These are phyloP conservation scores for Thraustotheca clavata DNA, from an alignment of 352 stramenopile genomes.

Conservation along the genomic window DNA sequence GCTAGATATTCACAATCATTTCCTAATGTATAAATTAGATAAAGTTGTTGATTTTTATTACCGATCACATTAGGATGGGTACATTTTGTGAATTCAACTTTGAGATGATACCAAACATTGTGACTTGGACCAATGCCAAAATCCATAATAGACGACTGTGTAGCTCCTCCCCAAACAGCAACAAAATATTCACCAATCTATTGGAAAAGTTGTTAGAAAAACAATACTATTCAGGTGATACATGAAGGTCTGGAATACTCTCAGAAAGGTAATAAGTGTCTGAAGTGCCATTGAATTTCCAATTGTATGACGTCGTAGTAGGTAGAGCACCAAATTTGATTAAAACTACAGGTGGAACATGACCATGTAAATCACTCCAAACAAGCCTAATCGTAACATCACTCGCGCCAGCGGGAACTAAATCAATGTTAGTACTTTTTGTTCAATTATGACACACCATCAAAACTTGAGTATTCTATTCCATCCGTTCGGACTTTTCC, in stretches of 20 bases:
- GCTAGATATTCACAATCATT: not conserved
- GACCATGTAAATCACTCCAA: not conserved
- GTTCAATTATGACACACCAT: not conserved
- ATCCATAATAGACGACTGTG: slow-evolving; percentile 3
- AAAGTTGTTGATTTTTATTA: not conserved
- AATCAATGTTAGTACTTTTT: not conserved
- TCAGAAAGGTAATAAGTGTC: slow-evolving; percentile 8
- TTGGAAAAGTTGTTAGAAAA: not conserved
- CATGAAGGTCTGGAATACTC: slow-evolving; percentile 11
- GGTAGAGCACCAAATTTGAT: slow-evolving; percentile 4
- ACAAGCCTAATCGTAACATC: slow-evolving; percentile 1
- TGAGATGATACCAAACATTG: slow-evolving; percentile 17
- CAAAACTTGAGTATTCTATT: slow-evolving; percentile 2
- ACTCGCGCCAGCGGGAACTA: not conserved
- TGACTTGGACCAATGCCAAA: slow-evolving; percentile 10
- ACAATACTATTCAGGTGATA: not conserved
- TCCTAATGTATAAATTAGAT: not conserved
- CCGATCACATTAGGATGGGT: not conserved
- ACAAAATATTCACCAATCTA: slow-evolving; percentile 10
- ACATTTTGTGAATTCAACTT: not conserved
- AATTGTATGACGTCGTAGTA: slow-evolving; percentile 1
- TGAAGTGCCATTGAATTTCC: slow-evolving; percentile 11
- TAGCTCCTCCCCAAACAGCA: slow-evolving; percentile 9
- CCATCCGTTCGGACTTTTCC: slow-evolving; percentile 8
- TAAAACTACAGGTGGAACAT: not conserved